Evolutionary conservation across 495 filamentous ascomycete genomes (phyloP).

Genomic region (Aspergillus sparsus): DNA sequence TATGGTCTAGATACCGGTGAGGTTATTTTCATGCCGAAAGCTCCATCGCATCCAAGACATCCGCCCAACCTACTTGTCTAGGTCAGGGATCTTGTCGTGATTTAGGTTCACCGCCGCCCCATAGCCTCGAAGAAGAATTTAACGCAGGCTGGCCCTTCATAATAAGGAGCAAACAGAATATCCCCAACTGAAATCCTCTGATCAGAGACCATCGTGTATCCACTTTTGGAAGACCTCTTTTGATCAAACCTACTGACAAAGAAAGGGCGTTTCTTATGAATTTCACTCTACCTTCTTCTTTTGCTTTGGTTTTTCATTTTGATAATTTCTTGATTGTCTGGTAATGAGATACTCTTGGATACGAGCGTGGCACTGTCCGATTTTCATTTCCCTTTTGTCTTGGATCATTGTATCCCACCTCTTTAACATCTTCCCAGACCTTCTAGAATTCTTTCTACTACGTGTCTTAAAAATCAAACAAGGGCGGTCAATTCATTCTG

Average conservation of each 20-base stretch:
- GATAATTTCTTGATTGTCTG: conserved; percentile 17
- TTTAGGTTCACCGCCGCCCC: conserved; percentile 28
- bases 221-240: conserved; percentile 15
- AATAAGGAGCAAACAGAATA: conserved; percentile 27
- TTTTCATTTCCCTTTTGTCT: conserved; percentile 16
- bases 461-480: conserved; percentile 21
- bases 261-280: conserved; percentile 10
- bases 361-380: conserved; percentile 5
- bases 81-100: conserved; percentile 16
- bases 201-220: conserved; percentile 25
- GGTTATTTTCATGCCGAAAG: conserved; percentile 22
- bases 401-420: conserved; percentile 20
- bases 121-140: conserved; percentile 24
- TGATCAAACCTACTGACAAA: conserved; percentile 15
- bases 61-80: conserved; percentile 20
- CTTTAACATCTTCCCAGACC: conserved; percentile 17
- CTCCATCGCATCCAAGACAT: conserved; percentile 31
- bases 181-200: conserved; percentile 15
- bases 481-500: conserved; percentile 9
- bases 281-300: conserved; percentile 14
- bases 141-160: conserved; percentile 18
- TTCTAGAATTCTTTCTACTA: conserved; percentile 25
- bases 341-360: conserved; percentile 13
- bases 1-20: conserved; percentile 27
- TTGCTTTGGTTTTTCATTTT: conserved; percentile 10